These are phyloP conservation scores for Trapa incisa DNA, from an alignment of 345 rosid genomes.

Conservation along the genomic window DNA sequence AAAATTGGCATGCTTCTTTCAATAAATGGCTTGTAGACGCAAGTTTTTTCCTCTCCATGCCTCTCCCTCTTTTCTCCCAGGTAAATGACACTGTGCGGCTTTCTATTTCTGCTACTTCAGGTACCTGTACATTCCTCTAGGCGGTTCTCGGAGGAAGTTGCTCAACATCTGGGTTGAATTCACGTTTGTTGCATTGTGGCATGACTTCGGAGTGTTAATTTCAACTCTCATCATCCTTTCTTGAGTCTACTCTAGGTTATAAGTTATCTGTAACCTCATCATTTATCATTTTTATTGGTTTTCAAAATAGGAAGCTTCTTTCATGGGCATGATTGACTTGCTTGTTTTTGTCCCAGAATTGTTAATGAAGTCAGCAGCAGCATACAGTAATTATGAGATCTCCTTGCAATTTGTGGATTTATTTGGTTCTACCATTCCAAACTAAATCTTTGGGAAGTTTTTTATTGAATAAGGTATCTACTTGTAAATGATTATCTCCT, in stretches of 20 bases:
- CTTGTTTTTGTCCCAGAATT: constrained; percentile 89
- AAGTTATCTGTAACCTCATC: background rate
- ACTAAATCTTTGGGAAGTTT: too few species aligned
- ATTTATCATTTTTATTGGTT: constrained; percentile 9
- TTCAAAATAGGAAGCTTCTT: constrained; percentile 71
- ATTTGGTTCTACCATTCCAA: too few species aligned
- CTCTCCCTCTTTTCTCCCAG: background rate
- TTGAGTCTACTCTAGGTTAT: background rate
- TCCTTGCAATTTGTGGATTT: too few species aligned
- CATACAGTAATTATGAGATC: too few species aligned
- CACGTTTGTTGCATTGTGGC: constrained; percentile 96
- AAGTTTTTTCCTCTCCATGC: constrained; percentile 11
- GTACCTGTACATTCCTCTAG: constrained; percentile 94
- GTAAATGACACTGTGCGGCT: background rate
- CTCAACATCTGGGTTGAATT: constrained; percentile 81
- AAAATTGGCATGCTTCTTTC: constrained; percentile 95
- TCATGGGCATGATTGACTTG: constrained; percentile 99
- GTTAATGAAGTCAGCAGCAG: constrained; percentile 64
- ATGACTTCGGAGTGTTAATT: constrained; percentile 89
- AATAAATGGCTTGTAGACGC: constrained; percentile 98
- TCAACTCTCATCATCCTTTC: constrained; percentile 6
- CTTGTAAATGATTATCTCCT: background rate
- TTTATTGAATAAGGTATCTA: background rate
- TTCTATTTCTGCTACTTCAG: constrained; percentile 21
- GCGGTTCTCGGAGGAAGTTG: constrained; percentile 76